Evolutionary conservation across 2,329 filamentous ascomycete genomes (phyloP), one percentile per base, ranked within the genome.

Genomic region (Thielaviopsis populi): DNA sequence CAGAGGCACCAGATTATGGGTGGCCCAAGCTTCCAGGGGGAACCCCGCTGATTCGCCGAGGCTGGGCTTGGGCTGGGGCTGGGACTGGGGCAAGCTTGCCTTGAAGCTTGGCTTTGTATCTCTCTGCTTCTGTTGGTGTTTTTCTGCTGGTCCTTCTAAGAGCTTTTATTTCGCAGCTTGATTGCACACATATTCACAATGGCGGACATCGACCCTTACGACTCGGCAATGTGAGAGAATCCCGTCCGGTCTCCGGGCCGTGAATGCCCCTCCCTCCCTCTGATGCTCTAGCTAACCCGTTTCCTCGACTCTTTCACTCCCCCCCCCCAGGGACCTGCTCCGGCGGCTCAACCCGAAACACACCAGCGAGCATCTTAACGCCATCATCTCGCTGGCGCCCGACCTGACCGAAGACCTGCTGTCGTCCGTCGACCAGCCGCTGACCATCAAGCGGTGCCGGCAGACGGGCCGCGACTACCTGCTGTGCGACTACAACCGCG

Each of bases 401-500:
- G 87, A 92, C 70, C 86, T 99, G 66, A 94, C 92, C 71, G 94
- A 99, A 80, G 94, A 99, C 74, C 89, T 99, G 53, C 89, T 99
- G 68, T 94, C 92, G 69, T 96, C 92, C 27, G 94, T 99, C 70
- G 94, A 99, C 76, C 92, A 97, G 75, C 94, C 94, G 27, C 86
- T 99, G 65, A 85, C 88, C 66, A 83, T 95, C 68, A 86, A 87
- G 70, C 87, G 89, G 69, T 97, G 94, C 80, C 84, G 84, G 70
- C 88, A 91, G 76, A 88, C 89, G 40, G 90, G 91, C 70, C 88
- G 92, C 69, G 94, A 97, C 77, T 99, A 96, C 79, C 84, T 99
- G 61, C 88, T 96, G 71, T 99, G 94, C 80, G 94, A 99, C 82
- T 99, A 99, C 82, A 99, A 99, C 81, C 91, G 94, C 68, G 94